phyloP scores from a whole-genome alignment of 192 early-diverging fungal genomes.

The Coemansia sp. region DNA sequence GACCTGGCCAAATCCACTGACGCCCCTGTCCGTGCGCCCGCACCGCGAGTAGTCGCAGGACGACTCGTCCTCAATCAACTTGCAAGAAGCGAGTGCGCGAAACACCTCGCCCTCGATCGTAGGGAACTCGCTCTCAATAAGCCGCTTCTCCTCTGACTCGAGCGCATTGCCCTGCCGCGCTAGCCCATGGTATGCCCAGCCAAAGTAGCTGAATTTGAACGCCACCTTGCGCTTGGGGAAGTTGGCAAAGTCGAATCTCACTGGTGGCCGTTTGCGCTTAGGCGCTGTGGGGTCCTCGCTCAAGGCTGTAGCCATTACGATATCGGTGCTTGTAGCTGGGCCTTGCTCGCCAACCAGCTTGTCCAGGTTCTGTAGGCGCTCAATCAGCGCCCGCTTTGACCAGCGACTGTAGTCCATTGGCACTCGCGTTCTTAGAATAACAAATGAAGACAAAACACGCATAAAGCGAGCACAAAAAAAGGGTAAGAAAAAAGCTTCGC shows the following conservation, averaged over 20 bases:
- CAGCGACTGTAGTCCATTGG: conserved; percentile 52
- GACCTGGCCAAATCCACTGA: conserved; percentile 89
- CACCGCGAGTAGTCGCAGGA: conserved; percentile 77
- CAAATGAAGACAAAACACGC: neutral
- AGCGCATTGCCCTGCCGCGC: conserved; percentile 64
- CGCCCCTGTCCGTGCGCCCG: conserved; percentile 85
- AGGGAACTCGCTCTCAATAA: conserved; percentile 53
- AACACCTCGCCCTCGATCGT: conserved; percentile 89
- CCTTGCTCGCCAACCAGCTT: neutral
- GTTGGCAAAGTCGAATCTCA: conserved; percentile 72
- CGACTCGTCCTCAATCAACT: conserved; percentile 69
- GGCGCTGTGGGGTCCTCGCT: conserved; percentile 30
- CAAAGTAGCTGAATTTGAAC: conserved; percentile 87
- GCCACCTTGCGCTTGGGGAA: conserved; percentile 79
- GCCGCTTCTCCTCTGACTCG: conserved; percentile 35
- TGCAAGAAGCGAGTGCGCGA: conserved; percentile 70
- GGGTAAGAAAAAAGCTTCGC: neutral
- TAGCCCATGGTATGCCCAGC: conserved; percentile 86
- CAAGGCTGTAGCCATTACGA: neutral
- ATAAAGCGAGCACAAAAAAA: neutral
- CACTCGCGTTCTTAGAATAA: neutral
- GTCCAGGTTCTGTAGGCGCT: conserved; percentile 52
- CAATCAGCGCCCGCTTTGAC: conserved; percentile 59
- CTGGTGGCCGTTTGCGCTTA: conserved; percentile 25
- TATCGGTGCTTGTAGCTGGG: neutral